Evolutionary conservation across 805 yeast species (phyloP).

Genomic region (Wickerhamiella bombiphila): DNA sequence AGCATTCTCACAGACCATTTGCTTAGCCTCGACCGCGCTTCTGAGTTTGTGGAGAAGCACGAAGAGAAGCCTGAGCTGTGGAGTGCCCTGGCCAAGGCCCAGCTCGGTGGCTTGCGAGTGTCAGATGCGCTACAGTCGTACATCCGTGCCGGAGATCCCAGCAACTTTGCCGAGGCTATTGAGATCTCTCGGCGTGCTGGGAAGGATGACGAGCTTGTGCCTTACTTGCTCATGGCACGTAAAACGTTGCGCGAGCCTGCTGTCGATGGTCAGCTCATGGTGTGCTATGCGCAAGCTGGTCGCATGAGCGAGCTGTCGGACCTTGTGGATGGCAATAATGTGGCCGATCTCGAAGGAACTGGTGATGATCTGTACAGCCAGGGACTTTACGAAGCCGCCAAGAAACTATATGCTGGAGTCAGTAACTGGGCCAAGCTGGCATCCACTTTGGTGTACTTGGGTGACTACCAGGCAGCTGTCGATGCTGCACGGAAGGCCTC

Average conservation of each 20-base stretch:
- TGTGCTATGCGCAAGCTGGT: slow-evolving; percentile 70
- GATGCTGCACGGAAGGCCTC: slow-evolving; percentile 98
- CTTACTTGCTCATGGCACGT: slow-evolving; percentile 84
- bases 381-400: slow-evolving; percentile 83
- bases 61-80: slow-evolving; percentile 78
- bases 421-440: slow-evolving; percentile 94
- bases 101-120: slow-evolving; percentile 81
- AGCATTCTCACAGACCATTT: slow-evolving; percentile 83
- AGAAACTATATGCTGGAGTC: slow-evolving; percentile 66
- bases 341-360: slow-evolving; percentile 79
- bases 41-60: slow-evolving; percentile 77
- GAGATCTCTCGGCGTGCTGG: slow-evolving; percentile 94
- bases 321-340: slow-evolving; percentile 73
- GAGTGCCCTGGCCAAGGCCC: slow-evolving; percentile 94
- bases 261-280: slow-evolving; percentile 82
- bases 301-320: slow-evolving; percentile 68
- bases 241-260: slow-evolving; percentile 77
- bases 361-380: slow-evolving; percentile 82
- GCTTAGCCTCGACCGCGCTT: slow-evolving; percentile 90
- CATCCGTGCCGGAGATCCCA: slow-evolving; percentile 81
- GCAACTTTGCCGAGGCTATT: slow-evolving; percentile 79
- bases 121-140: slow-evolving; percentile 87
- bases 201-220: slow-evolving; percentile 82
- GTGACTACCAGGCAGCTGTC: slow-evolving; percentile 91
- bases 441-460: slow-evolving; percentile 83